These are phyloP conservation scores for Microdochium paspali DNA, from an alignment of 2,329 filamentous ascomycete species.

Conservation along the genomic window DNA sequence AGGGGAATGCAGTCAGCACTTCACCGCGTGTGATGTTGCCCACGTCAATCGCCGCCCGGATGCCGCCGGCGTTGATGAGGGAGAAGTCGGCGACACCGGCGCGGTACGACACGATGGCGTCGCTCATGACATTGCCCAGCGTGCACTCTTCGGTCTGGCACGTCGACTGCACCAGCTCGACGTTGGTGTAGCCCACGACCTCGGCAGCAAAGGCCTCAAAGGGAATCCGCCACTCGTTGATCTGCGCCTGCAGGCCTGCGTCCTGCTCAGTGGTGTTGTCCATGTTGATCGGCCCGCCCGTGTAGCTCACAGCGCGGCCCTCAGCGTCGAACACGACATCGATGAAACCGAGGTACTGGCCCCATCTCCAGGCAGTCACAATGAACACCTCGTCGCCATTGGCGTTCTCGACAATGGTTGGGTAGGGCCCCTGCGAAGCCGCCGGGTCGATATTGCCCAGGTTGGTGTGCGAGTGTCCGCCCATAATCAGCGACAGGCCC, in stretches of 20 bases:
- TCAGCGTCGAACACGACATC: conserved; percentile 30
- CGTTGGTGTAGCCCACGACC: conserved; percentile 26
- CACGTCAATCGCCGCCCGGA: conserved; percentile 31
- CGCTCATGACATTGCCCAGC: conserved; percentile 12
- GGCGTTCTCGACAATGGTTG: conserved; percentile 30
- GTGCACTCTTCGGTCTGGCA: conserved; percentile 29
- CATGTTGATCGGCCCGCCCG: conserved; percentile 32
- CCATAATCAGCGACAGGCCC: conserved; percentile 58
- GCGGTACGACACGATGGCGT: conserved; percentile 19
- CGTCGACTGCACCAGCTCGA: conserved; percentile 27
- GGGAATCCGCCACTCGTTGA: conserved; percentile 27
- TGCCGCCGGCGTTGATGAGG: conserved; percentile 33
- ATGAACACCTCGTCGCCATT: conserved; percentile 37
- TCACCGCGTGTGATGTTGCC: conserved; percentile 33
- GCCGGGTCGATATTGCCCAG: conserved; percentile 24
- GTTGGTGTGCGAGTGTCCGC: conserved; percentile 26
- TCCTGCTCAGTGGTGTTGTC: conserved; percentile 31
- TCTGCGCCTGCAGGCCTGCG: conserved; percentile 25
- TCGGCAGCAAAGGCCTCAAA: conserved; percentile 32
- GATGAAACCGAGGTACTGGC: conserved; percentile 35
- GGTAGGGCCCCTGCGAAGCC: conserved; percentile 28
- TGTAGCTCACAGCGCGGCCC: conserved; percentile 32
- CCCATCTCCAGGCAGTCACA: conserved; percentile 34
- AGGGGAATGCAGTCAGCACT: conserved; percentile 33
- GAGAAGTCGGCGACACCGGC: conserved; percentile 23